Base-by-base conservation (phyloP, 192 early-diverging fungal genomes). In the Lunasporangiospora selenospora region DNA sequence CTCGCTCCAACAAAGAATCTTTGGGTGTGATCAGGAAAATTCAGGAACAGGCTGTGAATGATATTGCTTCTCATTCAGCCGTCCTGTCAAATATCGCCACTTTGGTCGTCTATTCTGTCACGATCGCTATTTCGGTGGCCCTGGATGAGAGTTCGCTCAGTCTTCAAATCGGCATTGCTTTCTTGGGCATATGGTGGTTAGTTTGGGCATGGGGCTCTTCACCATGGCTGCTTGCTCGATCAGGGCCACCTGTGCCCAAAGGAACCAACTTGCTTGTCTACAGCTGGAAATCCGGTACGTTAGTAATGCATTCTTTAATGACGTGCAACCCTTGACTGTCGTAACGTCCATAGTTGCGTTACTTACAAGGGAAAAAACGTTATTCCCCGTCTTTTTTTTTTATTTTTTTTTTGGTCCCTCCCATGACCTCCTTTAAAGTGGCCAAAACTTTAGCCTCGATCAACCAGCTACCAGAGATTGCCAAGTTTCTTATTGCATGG, bases 401-500 rank as follows among this genome's bases (percentile, higher is more conserved):
- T 15, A 26, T 26, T 19, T 32, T 6, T 38, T 8, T 18, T 24
- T 27, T 13, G 23, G 16, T 4, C 9, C 37, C 4, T 30, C 16
- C 53, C 29, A 34, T 41, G 4, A 27, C 19, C 2, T 41, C 38
- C 26, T 45, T 15, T n/a, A 29, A 32, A 76, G 71, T 75, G 0
- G 51, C 41, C 44, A 76, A 42, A 15, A 83, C 83, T 0, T 29
- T 83, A 12, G 16, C 13, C 6, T 53, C 65, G 16, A 65, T 80
- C 23, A 41, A 62, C 9, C 54, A 83, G 53, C 64, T 89, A 0
- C 53, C 73, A 12, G 60, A 84, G 26, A 67, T 81, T 18, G 85
- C 84, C 71, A 70, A 77, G 53, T 88, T 88, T 58, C 78, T 91
- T 39, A n/a, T 85, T 1, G 77, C 79, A 0, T 91, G 85, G 85